phyloP scores from a whole-genome alignment of 805 yeast genomes.

The Candida chilensis region DNA sequence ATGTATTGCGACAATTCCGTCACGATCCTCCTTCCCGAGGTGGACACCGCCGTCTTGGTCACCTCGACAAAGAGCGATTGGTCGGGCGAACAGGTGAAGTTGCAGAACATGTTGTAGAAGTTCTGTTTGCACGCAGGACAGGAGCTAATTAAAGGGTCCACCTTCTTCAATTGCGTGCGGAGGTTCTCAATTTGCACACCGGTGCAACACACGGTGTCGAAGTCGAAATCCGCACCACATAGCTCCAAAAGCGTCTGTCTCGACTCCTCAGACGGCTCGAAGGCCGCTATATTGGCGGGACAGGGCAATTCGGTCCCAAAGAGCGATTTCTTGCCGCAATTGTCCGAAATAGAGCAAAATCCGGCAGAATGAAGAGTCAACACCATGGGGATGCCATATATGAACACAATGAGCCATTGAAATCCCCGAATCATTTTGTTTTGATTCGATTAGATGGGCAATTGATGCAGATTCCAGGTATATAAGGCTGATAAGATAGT shows the following conservation, averaged over 20 bases:
- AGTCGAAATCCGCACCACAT: slow-evolving; percentile 67
- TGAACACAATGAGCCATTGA: no score
- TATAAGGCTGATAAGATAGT: no score
- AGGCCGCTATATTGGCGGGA: slow-evolving; percentile 45
- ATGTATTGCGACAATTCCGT: slow-evolving; percentile 62
- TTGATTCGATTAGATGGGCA: no score
- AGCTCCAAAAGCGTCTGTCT: slow-evolving; percentile 37
- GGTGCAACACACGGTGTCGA: slow-evolving; percentile 60
- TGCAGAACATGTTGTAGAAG: slow-evolving; percentile 76
- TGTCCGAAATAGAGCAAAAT: slow-evolving; percentile 28
- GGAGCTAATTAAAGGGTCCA: slow-evolving; percentile 30
- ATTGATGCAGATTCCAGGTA: no score
- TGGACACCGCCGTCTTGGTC: slow-evolving; percentile 38
- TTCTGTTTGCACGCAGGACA: slow-evolving; percentile 90
- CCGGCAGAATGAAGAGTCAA: slow-evolving; percentile 17
- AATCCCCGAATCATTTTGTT: no score
- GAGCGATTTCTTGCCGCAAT: slow-evolving; percentile 71
- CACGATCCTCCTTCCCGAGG: slow-evolving; percentile 50
- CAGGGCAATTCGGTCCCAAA: slow-evolving; percentile 83
- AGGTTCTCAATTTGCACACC: slow-evolving; percentile 48
- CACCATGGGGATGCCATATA: no score
- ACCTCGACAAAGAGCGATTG: slow-evolving; percentile 72
- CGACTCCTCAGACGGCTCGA: slow-evolving; percentile 33
- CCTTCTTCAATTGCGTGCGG: slow-evolving; percentile 39
- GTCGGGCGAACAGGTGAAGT: slow-evolving; percentile 83